Conservation (phyloP, 1,284 basidiomycete genomes). For the Bjerkandera adusta region DNA sequence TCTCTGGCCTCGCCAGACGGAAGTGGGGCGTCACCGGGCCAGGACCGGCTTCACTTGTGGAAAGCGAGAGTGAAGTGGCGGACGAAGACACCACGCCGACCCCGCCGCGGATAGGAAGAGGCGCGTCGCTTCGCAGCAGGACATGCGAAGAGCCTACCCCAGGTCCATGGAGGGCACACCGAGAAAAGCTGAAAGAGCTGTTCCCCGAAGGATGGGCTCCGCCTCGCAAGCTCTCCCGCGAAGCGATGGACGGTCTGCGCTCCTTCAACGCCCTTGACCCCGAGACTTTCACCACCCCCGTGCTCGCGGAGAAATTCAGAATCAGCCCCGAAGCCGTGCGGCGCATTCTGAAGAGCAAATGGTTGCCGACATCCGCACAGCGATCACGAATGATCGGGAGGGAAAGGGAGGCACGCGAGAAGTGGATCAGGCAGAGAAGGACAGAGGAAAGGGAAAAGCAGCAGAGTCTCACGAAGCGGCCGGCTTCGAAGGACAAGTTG, state of each 20-base stretch:
- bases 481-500: constrained; percentile 13
- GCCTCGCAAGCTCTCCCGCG: constrained; percentile 83
- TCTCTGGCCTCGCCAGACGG: constrained; percentile 24
- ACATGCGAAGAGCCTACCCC: constrained; percentile 28
- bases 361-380: constrained; percentile 64
- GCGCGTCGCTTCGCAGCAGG: constrained; percentile 13
- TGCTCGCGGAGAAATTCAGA: constrained; percentile 77
- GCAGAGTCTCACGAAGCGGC: constrained; percentile 21
- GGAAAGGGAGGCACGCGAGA: constrained; percentile 52
- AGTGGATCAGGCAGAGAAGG: constrained; percentile 38
- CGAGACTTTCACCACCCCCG: constrained; percentile 62
- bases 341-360: constrained; percentile 81
- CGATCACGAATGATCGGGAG: constrained; percentile 50
- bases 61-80: constrained; percentile 51
- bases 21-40: constrained; percentile 50
- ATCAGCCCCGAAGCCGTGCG: constrained; percentile 86
- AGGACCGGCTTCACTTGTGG: constrained; percentile 51
- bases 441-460: constrained; percentile 41
- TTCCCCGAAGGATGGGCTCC: constrained; percentile 86
- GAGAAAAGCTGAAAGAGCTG: constrained; percentile 49
- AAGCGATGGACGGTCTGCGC: constrained; percentile 86
- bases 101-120: background rate
- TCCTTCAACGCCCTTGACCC: constrained; percentile 73
- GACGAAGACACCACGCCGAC: background rate
- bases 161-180: constrained; percentile 49